Evolutionary conservation across 1,139 yeast genomes (phyloP), one percentile per base, ranked within the genome.

Genomic region (Chernovozyma sophiae-reginae): DNA sequence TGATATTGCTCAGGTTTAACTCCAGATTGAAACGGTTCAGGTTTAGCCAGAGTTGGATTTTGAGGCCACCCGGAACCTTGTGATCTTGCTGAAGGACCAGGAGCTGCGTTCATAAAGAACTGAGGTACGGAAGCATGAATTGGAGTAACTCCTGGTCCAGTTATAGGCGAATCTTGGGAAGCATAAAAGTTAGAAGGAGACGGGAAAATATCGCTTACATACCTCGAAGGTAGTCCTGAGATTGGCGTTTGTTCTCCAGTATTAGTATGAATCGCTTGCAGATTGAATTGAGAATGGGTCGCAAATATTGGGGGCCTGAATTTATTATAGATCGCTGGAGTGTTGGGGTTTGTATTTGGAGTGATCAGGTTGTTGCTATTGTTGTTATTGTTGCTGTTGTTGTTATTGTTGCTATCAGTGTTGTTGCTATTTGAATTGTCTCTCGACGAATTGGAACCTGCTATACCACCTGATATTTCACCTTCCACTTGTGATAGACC

Each of bases 121-220:
- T 58, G 64, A 2, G 61, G 58, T 15, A 49, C 34, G 31, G 45
- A 51, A 24, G 40, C 38, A 43, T 54, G 72, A 40, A 57, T 52
- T 24, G 70, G 72, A 0, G 72, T 65, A 55, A 68, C 64, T 1
- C 72, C 72, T 4, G 63, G 56, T 25, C 53, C 54, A 5, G 59
- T 48, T 13, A 52, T 49, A n/a, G 67, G 56, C 75, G 74, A 69
- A 38, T 69, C 75, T 39, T 68, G 74, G 1, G 68, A 61, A 2
- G 63, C 68, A 38, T 68, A 73, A 43, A 74, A 72, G 37, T 68
- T 74, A 8, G 73, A 65, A 2, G 81, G 80, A 6, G 77, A 72
- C 13, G 79, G 79, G 51, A 75, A 75, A 49, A 75, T 63, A 47
- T 75, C 81, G 41, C 70, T 71, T 29, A 74, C 73, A 40, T 73